Conservation (phyloP, 1,284 basidiomycete species). For the Trichosporon sp. region DNA sequence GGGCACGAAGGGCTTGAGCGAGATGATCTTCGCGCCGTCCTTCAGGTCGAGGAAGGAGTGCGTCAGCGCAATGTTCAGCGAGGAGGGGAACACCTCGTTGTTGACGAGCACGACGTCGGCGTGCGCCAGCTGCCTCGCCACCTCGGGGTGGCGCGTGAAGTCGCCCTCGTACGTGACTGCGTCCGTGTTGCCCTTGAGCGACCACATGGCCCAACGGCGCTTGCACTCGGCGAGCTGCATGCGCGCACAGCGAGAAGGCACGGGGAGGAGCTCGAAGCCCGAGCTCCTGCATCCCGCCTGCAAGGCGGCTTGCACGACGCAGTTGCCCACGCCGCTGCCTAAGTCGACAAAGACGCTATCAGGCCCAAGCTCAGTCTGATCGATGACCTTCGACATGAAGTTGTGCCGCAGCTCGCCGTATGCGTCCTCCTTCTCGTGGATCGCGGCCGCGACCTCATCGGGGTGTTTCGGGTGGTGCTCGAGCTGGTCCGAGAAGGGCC, state of each 20-base stretch:
- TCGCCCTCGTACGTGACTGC: constrained; percentile 60
- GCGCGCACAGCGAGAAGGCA: constrained; percentile 58
- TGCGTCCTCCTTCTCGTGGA: constrained; percentile 52
- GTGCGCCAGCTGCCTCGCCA: constrained; percentile 51
- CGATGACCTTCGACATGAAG: constrained; percentile 54
- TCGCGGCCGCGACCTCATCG: constrained; percentile 48
- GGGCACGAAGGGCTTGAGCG: constrained; percentile 61
- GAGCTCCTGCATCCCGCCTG: constrained; percentile 59
- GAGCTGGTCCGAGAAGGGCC: constrained; percentile 58
- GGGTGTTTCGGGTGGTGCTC: constrained; percentile 55
- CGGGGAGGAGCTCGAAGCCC: constrained; percentile 61
- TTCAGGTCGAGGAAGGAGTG: constrained; percentile 63
- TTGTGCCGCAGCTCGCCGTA: constrained; percentile 55
- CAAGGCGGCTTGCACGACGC: constrained; percentile 61
- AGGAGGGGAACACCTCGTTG: constrained; percentile 62
- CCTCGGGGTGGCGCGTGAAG: constrained; percentile 56
- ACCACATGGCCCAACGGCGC: constrained; percentile 61
- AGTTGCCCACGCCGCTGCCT: constrained; percentile 63
- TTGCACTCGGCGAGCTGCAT: constrained; percentile 59
- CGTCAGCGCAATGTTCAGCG: constrained; percentile 61
- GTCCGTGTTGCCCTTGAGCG: constrained; percentile 55
- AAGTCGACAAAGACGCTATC: constrained; percentile 60
- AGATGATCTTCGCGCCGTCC: constrained; percentile 60
- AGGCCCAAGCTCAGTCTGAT: constrained; percentile 49
- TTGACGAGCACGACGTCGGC: constrained; percentile 64